Evolutionary conservation across 2,329 filamentous ascomycete species (phyloP), one percentile per base, ranked within the genome.

Genomic region (Neopestalotiopsis sp.): DNA sequence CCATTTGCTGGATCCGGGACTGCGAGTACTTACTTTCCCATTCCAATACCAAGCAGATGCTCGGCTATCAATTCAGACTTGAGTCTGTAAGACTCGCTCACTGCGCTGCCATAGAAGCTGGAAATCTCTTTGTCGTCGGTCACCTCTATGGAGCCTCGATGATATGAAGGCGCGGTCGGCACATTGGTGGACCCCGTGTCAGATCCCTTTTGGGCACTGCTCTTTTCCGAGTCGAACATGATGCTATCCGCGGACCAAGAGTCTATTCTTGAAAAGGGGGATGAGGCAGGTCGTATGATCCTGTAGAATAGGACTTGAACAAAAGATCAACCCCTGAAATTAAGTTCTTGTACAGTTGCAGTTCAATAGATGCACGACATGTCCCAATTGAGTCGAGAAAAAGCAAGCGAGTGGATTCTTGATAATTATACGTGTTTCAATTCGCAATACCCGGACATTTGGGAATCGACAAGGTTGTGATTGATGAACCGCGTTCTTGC

Each of bases 101-200:
- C 72, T 5, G 76, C 72, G 42, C 67, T 70, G 9, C 80, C 80
- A 68, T 84, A 84, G 71, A 84, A 83, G 12, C 78, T 75, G 38
- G 74, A 73, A 58, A 76, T 71, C 13, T 75, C 72, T 0, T 71
- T 63, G 65, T 81, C 78, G 56, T 79, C 75, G 7, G 76, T 59
- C 56, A 72, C 67, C 74, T 74, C 63, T 13, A 67, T 30, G 4
- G 40, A 20, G 28, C 65, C 65, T 20, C 40, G 17, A n/a, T 59
- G 42, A n/a, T 38, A n/a, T n/a, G 56, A 59, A 52, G 52, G 30
- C 7, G 52, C 17, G 24, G 65, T 67, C 20, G 40, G 42, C 24
- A 60, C 65, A 42, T 52, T 32, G 20, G 52, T 24, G 5, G 58
- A 32, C 9, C 28, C 64, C 10, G 30, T 14, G 12, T 60, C 52